Percentiles rank a stretch among this genome's conserved stretches.
Evolutionary conservation across 345 rosid genomes (phyloP).

Genomic region (Linum usitatissimum): DNA sequence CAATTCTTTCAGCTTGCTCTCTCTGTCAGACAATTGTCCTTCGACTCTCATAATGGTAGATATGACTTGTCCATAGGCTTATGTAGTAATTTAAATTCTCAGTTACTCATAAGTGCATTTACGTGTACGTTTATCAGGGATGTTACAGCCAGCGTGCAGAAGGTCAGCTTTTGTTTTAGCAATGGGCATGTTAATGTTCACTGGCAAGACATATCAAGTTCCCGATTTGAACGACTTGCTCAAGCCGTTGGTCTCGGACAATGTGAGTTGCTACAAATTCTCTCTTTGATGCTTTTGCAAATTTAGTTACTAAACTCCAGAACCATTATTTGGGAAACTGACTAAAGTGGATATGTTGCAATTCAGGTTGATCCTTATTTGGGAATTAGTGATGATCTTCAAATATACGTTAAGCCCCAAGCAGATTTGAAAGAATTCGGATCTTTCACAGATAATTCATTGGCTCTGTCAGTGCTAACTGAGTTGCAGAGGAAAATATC

Average conservation of each 20-base stretch:
- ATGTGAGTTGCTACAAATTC: conserved; percentile 39
- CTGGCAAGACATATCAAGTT: conserved; percentile 59
- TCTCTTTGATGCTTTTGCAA: not conserved
- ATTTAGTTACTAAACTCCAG: not conserved
- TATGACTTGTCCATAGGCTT: conserved; percentile 14
- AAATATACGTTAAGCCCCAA: conserved; percentile 52
- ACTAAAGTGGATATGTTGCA: conserved; percentile 5
- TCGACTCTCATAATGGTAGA: conserved; percentile 56
- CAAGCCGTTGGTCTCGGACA: conserved; percentile 37
- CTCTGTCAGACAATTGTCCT: conserved; percentile 47
- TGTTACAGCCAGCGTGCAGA: conserved; percentile 43
- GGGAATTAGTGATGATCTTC: conserved; percentile 54
- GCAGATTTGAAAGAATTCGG: conserved; percentile 59
- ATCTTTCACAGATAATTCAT: conserved; percentile 50
- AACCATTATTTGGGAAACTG: not conserved
- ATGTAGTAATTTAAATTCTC: not conserved
- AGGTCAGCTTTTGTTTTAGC: conserved; percentile 55
- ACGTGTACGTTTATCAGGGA: conserved; percentile 30
- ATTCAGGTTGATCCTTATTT: conserved; percentile 75
- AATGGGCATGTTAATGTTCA: conserved; percentile 65
- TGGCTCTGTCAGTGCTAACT: conserved; percentile 42
- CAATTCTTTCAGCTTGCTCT: conserved; percentile 79
- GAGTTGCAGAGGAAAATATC: conserved; percentile 42
- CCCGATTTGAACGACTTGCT: conserved; percentile 43
- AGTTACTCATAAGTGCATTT: conserved; percentile 6